A percentile compares a stretch with the other conserved stretches of the same genome.
Conservation (phyloP, 2,329 filamentous ascomycete genomes). For the Alternaria alternata region DNA sequence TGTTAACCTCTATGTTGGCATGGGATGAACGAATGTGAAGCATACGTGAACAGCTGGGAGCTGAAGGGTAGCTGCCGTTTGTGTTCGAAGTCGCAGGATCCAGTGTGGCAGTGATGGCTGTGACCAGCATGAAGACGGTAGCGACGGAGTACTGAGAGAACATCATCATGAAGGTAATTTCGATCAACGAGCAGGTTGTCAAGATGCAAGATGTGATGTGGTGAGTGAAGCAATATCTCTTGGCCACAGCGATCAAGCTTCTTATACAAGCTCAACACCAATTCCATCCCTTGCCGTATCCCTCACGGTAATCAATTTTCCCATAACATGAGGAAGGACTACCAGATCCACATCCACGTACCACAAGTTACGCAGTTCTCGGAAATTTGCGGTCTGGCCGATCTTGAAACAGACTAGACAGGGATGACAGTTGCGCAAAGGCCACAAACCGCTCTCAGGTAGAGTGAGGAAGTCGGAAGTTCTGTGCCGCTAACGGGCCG, state of each 20-base stretch:
- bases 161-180: background rate
- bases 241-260: background rate
- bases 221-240: background rate
- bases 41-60: slow-evolving; percentile 35
- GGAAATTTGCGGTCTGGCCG: background rate
- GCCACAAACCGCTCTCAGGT: background rate
- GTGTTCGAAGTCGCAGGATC: slow-evolving; percentile 50
- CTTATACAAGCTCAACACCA: background rate
- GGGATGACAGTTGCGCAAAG: background rate
- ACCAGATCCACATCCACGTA: slow-evolving; percentile 1
- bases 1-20: background rate
- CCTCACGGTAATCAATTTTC: background rate
- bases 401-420: slow-evolving; percentile 8
- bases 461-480: background rate
- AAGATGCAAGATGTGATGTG: background rate
- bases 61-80: slow-evolving; percentile 43
- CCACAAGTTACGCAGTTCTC: background rate
- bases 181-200: background rate
- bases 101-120: slow-evolving; percentile 44
- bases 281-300: background rate
- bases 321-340: slow-evolving; percentile 4
- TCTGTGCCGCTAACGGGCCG: slow-evolving; percentile 1
- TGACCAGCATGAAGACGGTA: slow-evolving; percentile 18
- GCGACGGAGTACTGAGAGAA: slow-evolving; percentile 9
- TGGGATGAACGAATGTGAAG: background rate